Conservation (phyloP, 179 eudicot species). For the Pouteria campechiana region DNA sequence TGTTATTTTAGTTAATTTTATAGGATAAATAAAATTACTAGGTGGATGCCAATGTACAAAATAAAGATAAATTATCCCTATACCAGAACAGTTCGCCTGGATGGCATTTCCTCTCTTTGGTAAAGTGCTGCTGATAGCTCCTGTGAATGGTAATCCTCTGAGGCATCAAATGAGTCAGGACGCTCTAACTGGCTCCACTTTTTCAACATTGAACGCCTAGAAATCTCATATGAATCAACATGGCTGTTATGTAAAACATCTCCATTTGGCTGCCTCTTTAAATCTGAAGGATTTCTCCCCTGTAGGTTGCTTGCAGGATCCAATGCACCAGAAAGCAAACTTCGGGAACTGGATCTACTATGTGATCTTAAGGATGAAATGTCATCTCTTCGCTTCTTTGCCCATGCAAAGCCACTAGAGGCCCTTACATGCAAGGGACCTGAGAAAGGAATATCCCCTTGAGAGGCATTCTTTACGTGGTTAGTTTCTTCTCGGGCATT, state of each 20-base stretch:
- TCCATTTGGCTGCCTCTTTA: conserved; percentile 28
- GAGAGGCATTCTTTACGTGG: conserved; percentile 62
- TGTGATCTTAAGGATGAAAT: conserved; percentile 58
- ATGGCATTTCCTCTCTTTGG: conserved; percentile 46
- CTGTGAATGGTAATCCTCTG: conserved; percentile 80
- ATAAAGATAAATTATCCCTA: conserved; percentile 15
- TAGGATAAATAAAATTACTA: background rate
- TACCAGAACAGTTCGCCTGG: conserved; percentile 53
- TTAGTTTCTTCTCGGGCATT: conserved; percentile 30
- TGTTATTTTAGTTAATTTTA: background rate
- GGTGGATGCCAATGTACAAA: background rate
- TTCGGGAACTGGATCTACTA: conserved; percentile 76
- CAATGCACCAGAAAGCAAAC: conserved; percentile 26
- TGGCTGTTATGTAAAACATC: conserved; percentile 19
- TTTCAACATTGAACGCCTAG: conserved; percentile 40
- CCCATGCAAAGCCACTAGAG: conserved; percentile 99
- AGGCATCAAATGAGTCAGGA: conserved; percentile 80
- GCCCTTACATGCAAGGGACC: conserved; percentile 82
- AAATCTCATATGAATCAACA: conserved; percentile 32
- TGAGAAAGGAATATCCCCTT: conserved; percentile 65
- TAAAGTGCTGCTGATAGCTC: conserved; percentile 71
- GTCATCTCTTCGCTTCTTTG: conserved; percentile 45
- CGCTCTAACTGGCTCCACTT: conserved; percentile 68
- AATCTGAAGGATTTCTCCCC: conserved; percentile 29
- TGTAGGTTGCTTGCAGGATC: conserved; percentile 41